phyloP scores from a whole-genome alignment of 768 basidiomycete genomes.

The Podaxis pistillaris region DNA sequence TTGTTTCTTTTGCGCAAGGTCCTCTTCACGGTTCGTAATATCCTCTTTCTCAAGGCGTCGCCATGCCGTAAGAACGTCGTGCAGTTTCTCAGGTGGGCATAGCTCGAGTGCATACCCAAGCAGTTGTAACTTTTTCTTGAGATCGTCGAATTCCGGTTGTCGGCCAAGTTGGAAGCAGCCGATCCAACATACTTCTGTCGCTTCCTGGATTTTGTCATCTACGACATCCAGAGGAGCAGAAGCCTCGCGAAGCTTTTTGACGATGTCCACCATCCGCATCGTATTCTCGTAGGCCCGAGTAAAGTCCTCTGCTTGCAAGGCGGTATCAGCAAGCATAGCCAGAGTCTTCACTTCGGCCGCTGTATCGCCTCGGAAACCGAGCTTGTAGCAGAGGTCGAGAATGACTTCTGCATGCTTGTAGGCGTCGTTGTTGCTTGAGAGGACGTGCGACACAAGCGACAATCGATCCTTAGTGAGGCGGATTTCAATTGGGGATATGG shows the following conservation, averaged over 20 bases:
- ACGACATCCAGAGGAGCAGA: slow-evolving; percentile 26
- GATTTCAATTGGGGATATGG: slow-evolving; percentile 90
- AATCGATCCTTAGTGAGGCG: slow-evolving; percentile 88
- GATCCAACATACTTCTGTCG: slow-evolving; percentile 85
- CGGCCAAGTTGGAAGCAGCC: slow-evolving; percentile 86
- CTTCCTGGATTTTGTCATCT: slow-evolving; percentile 50
- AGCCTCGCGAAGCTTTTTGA: slow-evolving; percentile 45
- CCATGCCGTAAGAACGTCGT: slow-evolving; percentile 80
- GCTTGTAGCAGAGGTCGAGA: slow-evolving; percentile 84
- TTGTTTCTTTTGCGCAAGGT: slow-evolving; percentile 19
- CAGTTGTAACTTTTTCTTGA: slow-evolving; percentile 63
- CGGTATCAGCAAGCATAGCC: slow-evolving; percentile 90
- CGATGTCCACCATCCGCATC: slow-evolving; percentile 66
- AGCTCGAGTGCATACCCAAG: slow-evolving; percentile 82
- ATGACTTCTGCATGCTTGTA: slow-evolving; percentile 93
- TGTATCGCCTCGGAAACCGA: slow-evolving; percentile 72
- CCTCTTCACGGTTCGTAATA: slow-evolving; percentile 46
- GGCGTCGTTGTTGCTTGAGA: slow-evolving; percentile 81
- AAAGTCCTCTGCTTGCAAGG: slow-evolving; percentile 82
- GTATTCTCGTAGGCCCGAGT: slow-evolving; percentile 67
- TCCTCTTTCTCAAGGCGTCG: slow-evolving; percentile 69
- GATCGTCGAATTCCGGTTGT: slow-evolving; percentile 72
- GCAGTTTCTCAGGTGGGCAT: slow-evolving; percentile 78
- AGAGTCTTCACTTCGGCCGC: slow-evolving; percentile 80
- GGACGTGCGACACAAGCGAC: slow-evolving; percentile 80